Evolutionary conservation across 805 yeast genomes (phyloP).

Genomic region (Suhomyces xylopsoci): DNA sequence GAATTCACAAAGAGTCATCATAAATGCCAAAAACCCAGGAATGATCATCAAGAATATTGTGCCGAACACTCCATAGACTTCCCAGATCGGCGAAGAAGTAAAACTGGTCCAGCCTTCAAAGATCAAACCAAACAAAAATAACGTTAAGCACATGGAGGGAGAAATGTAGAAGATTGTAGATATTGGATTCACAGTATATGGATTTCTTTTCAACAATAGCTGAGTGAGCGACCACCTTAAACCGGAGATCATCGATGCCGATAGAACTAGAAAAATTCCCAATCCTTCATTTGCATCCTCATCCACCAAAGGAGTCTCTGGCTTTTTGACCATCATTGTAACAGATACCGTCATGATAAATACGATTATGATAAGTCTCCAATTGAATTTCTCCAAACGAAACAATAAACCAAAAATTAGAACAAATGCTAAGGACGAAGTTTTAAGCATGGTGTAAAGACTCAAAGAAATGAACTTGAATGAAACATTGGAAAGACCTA

Average conservation of each 20-base stretch:
- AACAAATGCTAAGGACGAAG: slow-evolving; percentile 85
- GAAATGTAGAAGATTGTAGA: slow-evolving; percentile 79
- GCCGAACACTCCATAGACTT: slow-evolving; percentile 48
- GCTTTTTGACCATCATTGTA: slow-evolving; percentile 70
- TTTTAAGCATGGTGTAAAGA: slow-evolving; percentile 89
- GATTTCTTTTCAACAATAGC: slow-evolving; percentile 61
- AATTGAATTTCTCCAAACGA: slow-evolving; percentile 68
- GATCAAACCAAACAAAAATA: slow-evolving; percentile 59
- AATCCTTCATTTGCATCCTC: slow-evolving; percentile 25
- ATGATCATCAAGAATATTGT: slow-evolving; percentile 61
- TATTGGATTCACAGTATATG: slow-evolving; percentile 68
- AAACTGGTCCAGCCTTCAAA: slow-evolving; percentile 68
- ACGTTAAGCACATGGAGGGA: slow-evolving; percentile 72
- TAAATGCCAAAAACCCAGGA: slow-evolving; percentile 86
- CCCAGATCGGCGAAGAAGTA: slow-evolving; percentile 59
- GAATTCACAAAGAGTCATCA: slow-evolving; percentile 87
- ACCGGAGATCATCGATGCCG: slow-evolving; percentile 82
- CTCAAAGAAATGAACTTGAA: slow-evolving; percentile 75
- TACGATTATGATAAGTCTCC: slow-evolving; percentile 68
- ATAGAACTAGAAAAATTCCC: slow-evolving; percentile 73
- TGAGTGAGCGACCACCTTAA: slow-evolving; percentile 95
- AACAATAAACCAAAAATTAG: slow-evolving; percentile 82
- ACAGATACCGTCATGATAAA: slow-evolving; percentile 80
- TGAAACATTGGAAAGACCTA: slow-evolving; percentile 87
- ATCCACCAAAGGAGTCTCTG: slow-evolving; percentile 14